Conservation (phyloP, 1,139 yeast species). For the Saccharomyces pastorianus region DNA sequence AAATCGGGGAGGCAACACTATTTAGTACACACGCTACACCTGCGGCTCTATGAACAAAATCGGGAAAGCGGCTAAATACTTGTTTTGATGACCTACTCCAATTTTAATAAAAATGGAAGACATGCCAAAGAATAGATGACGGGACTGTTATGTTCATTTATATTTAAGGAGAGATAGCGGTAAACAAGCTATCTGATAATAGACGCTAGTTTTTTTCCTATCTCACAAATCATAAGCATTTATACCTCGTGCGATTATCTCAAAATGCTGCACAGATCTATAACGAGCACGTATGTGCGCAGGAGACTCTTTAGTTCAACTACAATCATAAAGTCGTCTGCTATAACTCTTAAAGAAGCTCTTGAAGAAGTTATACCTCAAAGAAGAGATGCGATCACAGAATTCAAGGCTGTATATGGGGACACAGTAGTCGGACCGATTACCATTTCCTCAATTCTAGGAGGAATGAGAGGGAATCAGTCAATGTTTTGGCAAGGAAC, state of each 20-base stretch:
- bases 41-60: neutral
- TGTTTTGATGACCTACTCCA: neutral
- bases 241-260: too few relatives aligned
- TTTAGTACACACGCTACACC: neutral
- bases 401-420: slow-evolving; percentile 34
- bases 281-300: neutral
- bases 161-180: too few relatives aligned
- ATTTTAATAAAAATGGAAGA: neutral
- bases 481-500: slow-evolving; percentile 50
- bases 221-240: too few relatives aligned
- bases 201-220: too few relatives aligned
- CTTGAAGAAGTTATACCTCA: slow-evolving; percentile 38
- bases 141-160: too few relatives aligned
- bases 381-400: slow-evolving; percentile 33
- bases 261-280: neutral
- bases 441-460: slow-evolving; percentile 39
- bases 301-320: neutral
- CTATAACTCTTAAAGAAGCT: slow-evolving; percentile 32
- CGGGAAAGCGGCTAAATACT: neutral
- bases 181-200: neutral
- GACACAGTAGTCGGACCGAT: slow-evolving; percentile 35
- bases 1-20: neutral
- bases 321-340: neutral
- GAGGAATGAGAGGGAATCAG: slow-evolving; percentile 51
- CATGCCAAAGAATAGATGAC: neutral